Evolutionary conservation across 75 land plant genomes (phyloP).

Genomic region (Azolla pinnata): DNA sequence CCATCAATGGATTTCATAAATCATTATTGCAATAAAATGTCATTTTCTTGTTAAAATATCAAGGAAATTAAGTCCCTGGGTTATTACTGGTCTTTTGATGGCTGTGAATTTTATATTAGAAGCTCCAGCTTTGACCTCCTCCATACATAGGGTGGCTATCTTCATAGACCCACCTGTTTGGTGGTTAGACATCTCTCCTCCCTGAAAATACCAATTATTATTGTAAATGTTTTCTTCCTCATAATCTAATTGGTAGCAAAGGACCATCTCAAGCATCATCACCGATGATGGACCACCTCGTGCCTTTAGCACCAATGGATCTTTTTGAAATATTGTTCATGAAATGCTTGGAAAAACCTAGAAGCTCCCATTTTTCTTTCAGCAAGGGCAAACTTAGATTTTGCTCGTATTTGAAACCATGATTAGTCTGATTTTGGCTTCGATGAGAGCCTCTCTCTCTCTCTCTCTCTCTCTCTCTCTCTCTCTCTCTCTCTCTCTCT

Average conservation of each 20-base stretch:
- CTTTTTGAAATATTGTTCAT: too few species aligned
- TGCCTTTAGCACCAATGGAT: too few species aligned
- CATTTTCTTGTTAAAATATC: neutral
- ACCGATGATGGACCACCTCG: too few species aligned
- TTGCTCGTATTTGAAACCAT: too few species aligned
- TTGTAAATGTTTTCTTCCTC: neutral
- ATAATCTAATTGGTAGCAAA: neutral
- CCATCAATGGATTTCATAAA: neutral
- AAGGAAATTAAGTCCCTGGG: neutral
- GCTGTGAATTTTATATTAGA: neutral
- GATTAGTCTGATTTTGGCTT: too few species aligned
- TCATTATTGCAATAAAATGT: neutral
- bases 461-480: too few species aligned
- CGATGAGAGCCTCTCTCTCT: too few species aligned
- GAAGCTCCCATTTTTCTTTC: too few species aligned
- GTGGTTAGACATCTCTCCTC: slow-evolving; percentile 3
- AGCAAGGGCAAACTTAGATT: too few species aligned
- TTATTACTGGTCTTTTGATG: slow-evolving; percentile 6
- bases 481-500: too few species aligned
- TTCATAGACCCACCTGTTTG: slow-evolving; percentile 1
- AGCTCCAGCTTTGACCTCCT: slow-evolving; percentile 9
- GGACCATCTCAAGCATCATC: too few species aligned
- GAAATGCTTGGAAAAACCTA: too few species aligned
- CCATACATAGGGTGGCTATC: slow-evolving; percentile 12
- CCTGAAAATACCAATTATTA: neutral